Conservation (phyloP, 1,284 basidiomycete species). For the Heterobasidion irregulare region DNA sequence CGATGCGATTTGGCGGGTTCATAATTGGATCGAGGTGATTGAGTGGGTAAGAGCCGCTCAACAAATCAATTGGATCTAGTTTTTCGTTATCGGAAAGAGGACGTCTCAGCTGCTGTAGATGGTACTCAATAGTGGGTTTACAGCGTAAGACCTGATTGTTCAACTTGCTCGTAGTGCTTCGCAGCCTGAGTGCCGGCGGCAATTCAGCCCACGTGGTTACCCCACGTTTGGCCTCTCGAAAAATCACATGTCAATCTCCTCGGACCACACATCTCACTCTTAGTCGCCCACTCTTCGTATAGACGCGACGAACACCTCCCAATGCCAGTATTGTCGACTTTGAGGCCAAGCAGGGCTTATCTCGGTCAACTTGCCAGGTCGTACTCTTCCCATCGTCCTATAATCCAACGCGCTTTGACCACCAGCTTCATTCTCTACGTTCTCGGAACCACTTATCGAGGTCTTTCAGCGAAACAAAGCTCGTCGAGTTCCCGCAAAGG, state of each 20-base stretch:
- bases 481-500: slow-evolving; percentile 22
- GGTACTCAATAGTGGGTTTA: no score
- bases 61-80: background rate
- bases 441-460: slow-evolving; percentile 47
- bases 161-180: background rate
- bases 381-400: slow-evolving; percentile 59
- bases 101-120: no score
- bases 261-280: no score
- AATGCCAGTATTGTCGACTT: slow-evolving; percentile 8
- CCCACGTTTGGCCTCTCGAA: background rate
- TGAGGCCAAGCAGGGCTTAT: slow-evolving; percentile 13
- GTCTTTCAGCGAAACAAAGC: slow-evolving; percentile 34
- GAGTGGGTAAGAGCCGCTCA: slow-evolving; percentile 21
- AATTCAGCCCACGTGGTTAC: background rate
- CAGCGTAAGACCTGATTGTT: no score
- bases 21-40: slow-evolving; percentile 43
- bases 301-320: no score
- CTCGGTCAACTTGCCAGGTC: slow-evolving; percentile 34
- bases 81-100: background rate
- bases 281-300: no score
- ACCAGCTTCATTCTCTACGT: slow-evolving; percentile 57
- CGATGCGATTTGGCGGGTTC: slow-evolving; percentile 32
- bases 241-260: background rate
- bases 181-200: background rate
- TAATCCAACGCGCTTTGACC: slow-evolving; percentile 63